A percentile compares a stretch with the other conserved stretches of the same genome.
Conservation (phyloP, 352 stramenopile species). For the Pythium aristosporum region DNA sequence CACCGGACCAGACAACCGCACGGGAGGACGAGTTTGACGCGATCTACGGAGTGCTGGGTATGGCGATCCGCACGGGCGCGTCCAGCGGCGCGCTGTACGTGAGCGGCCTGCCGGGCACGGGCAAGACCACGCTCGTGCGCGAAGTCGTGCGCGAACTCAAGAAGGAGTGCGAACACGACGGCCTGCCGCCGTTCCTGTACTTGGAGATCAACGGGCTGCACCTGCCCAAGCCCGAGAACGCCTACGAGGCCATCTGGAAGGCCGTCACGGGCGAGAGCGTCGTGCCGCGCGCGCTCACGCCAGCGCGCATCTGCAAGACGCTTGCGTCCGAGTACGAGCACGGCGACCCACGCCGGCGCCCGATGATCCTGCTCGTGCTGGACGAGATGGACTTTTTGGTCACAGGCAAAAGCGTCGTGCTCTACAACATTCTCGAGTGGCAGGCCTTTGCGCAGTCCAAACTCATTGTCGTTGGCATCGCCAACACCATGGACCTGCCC, state of each 20-base stretch:
- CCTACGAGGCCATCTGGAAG: slow-evolving; percentile 66
- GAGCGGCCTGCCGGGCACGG: slow-evolving; percentile 60
- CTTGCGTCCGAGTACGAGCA: slow-evolving; percentile 51
- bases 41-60: slow-evolving; percentile 54
- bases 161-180: slow-evolving; percentile 29
- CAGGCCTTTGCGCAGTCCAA: slow-evolving; percentile 54
- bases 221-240: slow-evolving; percentile 61
- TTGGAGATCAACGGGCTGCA: slow-evolving; percentile 74
- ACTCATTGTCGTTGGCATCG: slow-evolving; percentile 70
- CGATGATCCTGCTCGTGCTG: slow-evolving; percentile 59
- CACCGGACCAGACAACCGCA: slow-evolving; percentile 50
- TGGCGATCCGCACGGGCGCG: slow-evolving; percentile 51
- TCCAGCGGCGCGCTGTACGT: slow-evolving; percentile 65
- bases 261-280: slow-evolving; percentile 33
- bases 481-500: slow-evolving; percentile 80
- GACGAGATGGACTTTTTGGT: slow-evolving; percentile 84
- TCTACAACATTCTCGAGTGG: slow-evolving; percentile 84
- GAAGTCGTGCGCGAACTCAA: slow-evolving; percentile 59
- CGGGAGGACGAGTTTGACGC: slow-evolving; percentile 60
- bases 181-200: slow-evolving; percentile 50
- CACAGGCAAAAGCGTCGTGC: slow-evolving; percentile 65
- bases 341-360: slow-evolving; percentile 32
- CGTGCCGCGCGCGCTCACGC: slow-evolving; percentile 28
- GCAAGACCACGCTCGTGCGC: slow-evolving; percentile 74
- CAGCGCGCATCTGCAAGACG: slow-evolving; percentile 41